Base-by-base conservation (phyloP, 805 yeast genomes). In the Kuraishia molischiana region DNA sequence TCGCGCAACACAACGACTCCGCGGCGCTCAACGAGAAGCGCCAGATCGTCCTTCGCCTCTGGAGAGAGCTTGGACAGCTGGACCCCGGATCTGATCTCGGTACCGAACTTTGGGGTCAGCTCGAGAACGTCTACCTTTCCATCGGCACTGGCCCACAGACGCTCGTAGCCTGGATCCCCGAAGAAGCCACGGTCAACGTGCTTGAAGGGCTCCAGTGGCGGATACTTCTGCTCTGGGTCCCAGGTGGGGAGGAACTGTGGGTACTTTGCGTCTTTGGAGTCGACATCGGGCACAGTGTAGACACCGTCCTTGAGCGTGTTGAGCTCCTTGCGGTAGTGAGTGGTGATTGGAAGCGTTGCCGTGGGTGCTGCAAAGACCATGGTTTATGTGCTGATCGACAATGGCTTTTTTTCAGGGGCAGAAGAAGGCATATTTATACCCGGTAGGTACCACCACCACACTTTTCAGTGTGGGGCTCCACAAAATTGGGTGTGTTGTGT, bases 171-270 rank as follows among this genome's bases (percentile, higher is more conserved):
- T n/a, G 76, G 71, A 51, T 79, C 81, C n/a, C 81, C 87, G 39
- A 69, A 62, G 22, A 62, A 55, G 13, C 80, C 87, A 14, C 79
- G 76, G 48, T 81, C 89, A 24, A 55, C 55, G 50, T 63, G 70
- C 50, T 72, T 74, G 59, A 74, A 77, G 39, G 72, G 72, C 46
- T 68, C 66, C 45, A 71, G 62, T 13, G 78, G 31, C 4, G 64
- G 67, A 49, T 56, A 67, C 46, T 70, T 69, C 48, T 74, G 69
- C 17, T 52, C 60, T n/a, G 78, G 78, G 50, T 78, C 74, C 82
- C 82, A 79, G 1, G 82, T 69, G 13, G 86, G 86, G 33, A 78
- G 64, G 60, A 72, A 79, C 9, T 72, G 77, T 2, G 81, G 79
- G 54, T 61, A 67, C 35, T 48, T 37, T 6, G 64, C 46, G 4